These are phyloP conservation scores for Camellia granthamiana DNA, from an alignment of 148 eudicot species.

Conservation along the genomic window DNA sequence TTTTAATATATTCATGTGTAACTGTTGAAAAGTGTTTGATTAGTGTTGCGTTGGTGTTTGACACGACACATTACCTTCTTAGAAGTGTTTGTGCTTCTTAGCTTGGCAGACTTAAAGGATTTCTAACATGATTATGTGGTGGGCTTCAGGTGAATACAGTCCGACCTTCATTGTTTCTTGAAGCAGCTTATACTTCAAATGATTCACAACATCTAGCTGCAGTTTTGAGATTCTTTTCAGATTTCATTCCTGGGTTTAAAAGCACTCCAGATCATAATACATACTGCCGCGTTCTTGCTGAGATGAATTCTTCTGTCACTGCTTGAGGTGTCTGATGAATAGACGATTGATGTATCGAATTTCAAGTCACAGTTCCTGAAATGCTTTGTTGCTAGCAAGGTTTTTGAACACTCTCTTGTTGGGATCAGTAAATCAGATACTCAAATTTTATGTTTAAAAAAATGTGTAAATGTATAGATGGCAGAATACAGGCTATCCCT, in stretches of 20 bases:
- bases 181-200: slow-evolving; percentile 77
- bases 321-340: slow-evolving; percentile 17
- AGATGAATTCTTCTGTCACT: slow-evolving; percentile 52
- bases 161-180: slow-evolving; percentile 84
- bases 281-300: slow-evolving; percentile 56
- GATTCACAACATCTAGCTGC: slow-evolving; percentile 83
- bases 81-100: slow-evolving; percentile 2
- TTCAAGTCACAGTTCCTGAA: slow-evolving; percentile 2
- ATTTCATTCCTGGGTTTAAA: slow-evolving; percentile 84
- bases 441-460: background rate
- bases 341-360: no score
- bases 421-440: background rate
- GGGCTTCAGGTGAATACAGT: slow-evolving; percentile 67
- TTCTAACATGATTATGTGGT: slow-evolving; percentile 6
- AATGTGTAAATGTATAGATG: background rate
- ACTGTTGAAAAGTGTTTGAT: no score
- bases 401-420: background rate
- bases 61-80: no score
- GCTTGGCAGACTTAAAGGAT: background rate
- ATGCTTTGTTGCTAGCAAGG: background rate
- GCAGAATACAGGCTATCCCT: background rate
- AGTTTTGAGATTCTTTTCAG: slow-evolving; percentile 80
- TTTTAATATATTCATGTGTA: no score
- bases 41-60: no score
- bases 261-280: slow-evolving; percentile 65